Evolutionary conservation across 2,329 filamentous ascomycete genomes (phyloP).

Genomic region (Apiospora saccharicola): DNA sequence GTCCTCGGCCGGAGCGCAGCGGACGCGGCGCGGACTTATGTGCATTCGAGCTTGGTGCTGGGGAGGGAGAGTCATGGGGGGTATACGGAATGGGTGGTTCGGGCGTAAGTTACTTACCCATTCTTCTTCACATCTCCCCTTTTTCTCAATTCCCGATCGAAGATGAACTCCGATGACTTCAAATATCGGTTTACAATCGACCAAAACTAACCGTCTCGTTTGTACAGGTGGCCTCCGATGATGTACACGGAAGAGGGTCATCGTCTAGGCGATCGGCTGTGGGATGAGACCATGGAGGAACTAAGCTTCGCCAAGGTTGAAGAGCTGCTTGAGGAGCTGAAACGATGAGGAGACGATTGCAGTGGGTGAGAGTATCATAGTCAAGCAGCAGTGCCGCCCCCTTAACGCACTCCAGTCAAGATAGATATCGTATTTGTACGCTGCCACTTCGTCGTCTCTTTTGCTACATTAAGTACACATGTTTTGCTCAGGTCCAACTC

Average conservation of each 20-base stretch:
- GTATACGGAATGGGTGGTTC: slow-evolving; percentile 33
- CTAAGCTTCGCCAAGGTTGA: slow-evolving; percentile 34
- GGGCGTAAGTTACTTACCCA: slow-evolving; percentile 34
- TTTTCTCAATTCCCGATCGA: no score
- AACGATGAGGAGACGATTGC: background rate
- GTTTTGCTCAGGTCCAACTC: background rate
- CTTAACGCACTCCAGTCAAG: no score
- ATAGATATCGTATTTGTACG: background rate
- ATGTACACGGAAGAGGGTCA: slow-evolving; percentile 36
- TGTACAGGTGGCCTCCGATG: slow-evolving; percentile 34
- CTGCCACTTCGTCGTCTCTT: background rate
- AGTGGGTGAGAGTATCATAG: background rate
- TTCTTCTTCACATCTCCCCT: background rate
- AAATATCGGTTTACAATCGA: background rate
- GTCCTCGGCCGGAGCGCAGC: background rate
- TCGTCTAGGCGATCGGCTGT: slow-evolving; percentile 33
- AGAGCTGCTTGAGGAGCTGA: background rate
- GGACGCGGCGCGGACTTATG: background rate
- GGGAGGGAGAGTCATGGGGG: slow-evolving; percentile 36
- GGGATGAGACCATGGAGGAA: slow-evolving; percentile 41
- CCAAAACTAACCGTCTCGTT: background rate
- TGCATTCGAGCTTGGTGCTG: slow-evolving; percentile 31
- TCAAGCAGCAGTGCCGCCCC: no score
- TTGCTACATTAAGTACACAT: background rate
- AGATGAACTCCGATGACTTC: no score